phyloP scores from a whole-genome alignment of 2,329 filamentous ascomycete genomes.

The Leptographium procerum region DNA sequence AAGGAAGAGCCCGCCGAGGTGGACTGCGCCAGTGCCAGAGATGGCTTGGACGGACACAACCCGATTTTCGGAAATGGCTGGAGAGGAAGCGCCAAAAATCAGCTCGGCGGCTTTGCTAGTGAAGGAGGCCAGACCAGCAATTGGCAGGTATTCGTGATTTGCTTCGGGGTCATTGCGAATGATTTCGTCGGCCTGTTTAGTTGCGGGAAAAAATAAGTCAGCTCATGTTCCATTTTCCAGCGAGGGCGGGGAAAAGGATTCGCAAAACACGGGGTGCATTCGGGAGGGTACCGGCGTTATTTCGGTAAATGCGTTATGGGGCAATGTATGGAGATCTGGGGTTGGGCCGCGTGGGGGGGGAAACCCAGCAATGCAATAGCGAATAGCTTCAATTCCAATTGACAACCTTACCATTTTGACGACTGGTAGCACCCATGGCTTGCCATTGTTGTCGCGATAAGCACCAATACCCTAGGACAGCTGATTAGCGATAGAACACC shows the following conservation, averaged over 20 bases:
- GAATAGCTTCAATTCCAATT: slow-evolving; percentile 10
- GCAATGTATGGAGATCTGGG: slow-evolving; percentile 6
- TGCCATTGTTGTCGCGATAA: slow-evolving; percentile 88
- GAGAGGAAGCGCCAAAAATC: slow-evolving; percentile 68
- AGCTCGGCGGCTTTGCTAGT: slow-evolving; percentile 85
- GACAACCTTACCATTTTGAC: slow-evolving; percentile 71
- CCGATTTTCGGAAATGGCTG: slow-evolving; percentile 75
- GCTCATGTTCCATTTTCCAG: not conserved
- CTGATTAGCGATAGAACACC: not conserved
- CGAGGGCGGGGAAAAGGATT: not conserved
- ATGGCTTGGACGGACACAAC: slow-evolving; percentile 81
- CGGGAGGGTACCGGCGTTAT: slow-evolving; percentile 4
- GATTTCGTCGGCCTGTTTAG: slow-evolving; percentile 82
- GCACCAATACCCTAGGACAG: slow-evolving; percentile 63
- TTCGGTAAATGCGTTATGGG: slow-evolving; percentile 5
- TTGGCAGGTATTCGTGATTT: slow-evolving; percentile 98
- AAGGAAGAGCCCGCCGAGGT: slow-evolving; percentile 88
- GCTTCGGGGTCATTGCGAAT: slow-evolving; percentile 78
- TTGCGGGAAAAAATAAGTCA: not conserved
- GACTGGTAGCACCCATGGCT: slow-evolving; percentile 93
- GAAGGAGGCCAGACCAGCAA: slow-evolving; percentile 76
- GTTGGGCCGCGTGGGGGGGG: slow-evolving; percentile 1
- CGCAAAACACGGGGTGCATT: not conserved
- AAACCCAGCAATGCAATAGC: slow-evolving; percentile 1
- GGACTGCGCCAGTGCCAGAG: slow-evolving; percentile 91